Base-by-base conservation (phyloP, 805 yeast genomes). In the Metschnikowia vanudenii region DNA sequence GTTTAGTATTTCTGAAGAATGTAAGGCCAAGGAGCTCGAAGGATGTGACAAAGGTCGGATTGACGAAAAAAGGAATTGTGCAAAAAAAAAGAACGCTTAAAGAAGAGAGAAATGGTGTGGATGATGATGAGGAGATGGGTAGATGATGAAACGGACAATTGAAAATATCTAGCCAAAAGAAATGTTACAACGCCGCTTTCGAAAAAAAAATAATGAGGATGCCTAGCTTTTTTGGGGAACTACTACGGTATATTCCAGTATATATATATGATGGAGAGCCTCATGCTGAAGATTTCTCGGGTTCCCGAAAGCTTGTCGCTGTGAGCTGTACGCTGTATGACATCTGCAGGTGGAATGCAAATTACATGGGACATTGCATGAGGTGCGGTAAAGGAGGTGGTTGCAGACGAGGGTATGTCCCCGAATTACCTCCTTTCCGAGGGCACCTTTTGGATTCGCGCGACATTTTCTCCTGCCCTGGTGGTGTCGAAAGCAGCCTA, bases 371-470 rank as follows among this genome's bases (percentile, higher is more conserved):
- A 39, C 45, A 45, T 30, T 45, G 49, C 49, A 45, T 39, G 41
- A 45, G 14, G 43, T 36, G 11, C 13, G 16, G 39, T 34, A 41
- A 40, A 45, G 49, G 48, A 45, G 48, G 49, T 45, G 49, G 41
- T 45, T 45, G 49, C 49, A 37, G 37, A 19, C 30, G 8, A 12
- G 18, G 31, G 28, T 24, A 9, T 34, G 26, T 16, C 45, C 39
- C 39, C 45, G 24, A 41, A 33, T 22, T 22, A 29, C 43, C 43
- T 34, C 47, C 40, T 36, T 45, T 45, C 49, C 49, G 49, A 45
- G 49, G 49, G 49, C 33, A 17, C 41, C 37, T 31, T 19, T 29
- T 7, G 5, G 35, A 39, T n/a, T 39, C 33, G 48, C 41, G 45
- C 49, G 49, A 45, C 49, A 45, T 45, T 45, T 37, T 33, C 20